Conservation (phyloP, 345 rosid species). For the Carallia brachiata region DNA sequence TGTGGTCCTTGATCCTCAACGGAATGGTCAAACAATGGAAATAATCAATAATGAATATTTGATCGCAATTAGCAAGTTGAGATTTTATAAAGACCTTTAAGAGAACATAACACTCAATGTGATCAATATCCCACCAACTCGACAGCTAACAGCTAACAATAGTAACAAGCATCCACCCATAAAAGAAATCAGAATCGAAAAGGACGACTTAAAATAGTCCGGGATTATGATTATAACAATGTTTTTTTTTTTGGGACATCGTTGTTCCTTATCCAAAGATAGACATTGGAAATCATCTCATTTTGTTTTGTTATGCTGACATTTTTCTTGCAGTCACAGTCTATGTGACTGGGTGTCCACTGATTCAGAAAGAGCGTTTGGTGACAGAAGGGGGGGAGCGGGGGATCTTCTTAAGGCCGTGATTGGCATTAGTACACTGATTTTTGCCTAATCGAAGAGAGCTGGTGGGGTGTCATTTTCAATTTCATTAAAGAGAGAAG, state of each 20-base stretch:
- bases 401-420: slow-evolving; percentile 4
- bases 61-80: slow-evolving; percentile 14
- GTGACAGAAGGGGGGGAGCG: background rate
- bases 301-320: slow-evolving; percentile 15
- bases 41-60: background rate
- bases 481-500: slow-evolving; percentile 12
- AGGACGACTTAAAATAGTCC: slow-evolving; percentile 12
- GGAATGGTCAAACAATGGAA: background rate
- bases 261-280: slow-evolving; percentile 27
- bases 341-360: background rate
- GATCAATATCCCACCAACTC: background rate
- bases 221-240: background rate
- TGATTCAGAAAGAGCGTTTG: background rate
- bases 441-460: background rate
- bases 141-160: background rate
- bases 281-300: background rate
- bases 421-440: background rate
- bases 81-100: slow-evolving; percentile 1
- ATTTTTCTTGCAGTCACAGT: slow-evolving; percentile 18
- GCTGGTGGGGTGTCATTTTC: slow-evolving; percentile 26
- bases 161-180: background rate
- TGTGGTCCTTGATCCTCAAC: background rate
- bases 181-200: slow-evolving; percentile 13
- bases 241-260: background rate
- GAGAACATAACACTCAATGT: background rate